Conservation (phyloP, 2,329 filamentous ascomycete genomes). For the Colletotrichum lindemuthianum region DNA sequence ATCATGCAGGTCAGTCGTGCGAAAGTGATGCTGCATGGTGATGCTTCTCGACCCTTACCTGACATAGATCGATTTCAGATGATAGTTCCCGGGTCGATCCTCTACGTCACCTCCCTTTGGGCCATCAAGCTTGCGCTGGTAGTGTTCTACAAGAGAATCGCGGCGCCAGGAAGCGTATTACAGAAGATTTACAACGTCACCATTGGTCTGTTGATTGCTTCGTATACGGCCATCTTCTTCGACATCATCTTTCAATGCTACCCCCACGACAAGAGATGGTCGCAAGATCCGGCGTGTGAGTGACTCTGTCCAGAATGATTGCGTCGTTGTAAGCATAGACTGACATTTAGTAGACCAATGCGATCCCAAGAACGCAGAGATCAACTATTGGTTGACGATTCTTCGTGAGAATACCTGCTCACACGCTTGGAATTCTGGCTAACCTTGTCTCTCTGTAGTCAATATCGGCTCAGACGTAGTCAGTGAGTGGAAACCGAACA, state of each 20-base stretch:
- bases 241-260: slow-evolving; percentile 52
- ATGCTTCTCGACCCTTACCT: background rate
- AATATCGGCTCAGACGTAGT: slow-evolving; percentile 16
- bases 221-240: slow-evolving; percentile 49
- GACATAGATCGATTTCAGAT: slow-evolving; percentile 39
- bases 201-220: slow-evolving; percentile 43
- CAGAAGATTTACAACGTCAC: slow-evolving; percentile 50
- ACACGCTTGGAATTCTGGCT: background rate
- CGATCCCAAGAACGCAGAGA: slow-evolving; percentile 27
- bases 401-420: slow-evolving; percentile 14
- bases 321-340: background rate
- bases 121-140: slow-evolving; percentile 53
- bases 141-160: slow-evolving; percentile 52
- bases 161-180: slow-evolving; percentile 46
- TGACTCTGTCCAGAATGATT: background rate
- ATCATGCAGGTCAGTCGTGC: slow-evolving; percentile 40
- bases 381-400: slow-evolving; percentile 37
- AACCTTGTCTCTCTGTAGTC: background rate
- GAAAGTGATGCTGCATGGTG: background rate
- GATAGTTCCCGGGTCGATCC: slow-evolving; percentile 51
- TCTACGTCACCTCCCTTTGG: slow-evolving; percentile 53
- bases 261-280: slow-evolving; percentile 46
- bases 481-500: background rate
- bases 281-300: slow-evolving; percentile 40
- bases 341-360: slow-evolving; percentile 30